Percentiles rank a stretch among this genome's conserved stretches.
These are phyloP conservation scores for Fraxinus americana DNA, from an alignment of 257 asterid species.

Conservation along the genomic window DNA sequence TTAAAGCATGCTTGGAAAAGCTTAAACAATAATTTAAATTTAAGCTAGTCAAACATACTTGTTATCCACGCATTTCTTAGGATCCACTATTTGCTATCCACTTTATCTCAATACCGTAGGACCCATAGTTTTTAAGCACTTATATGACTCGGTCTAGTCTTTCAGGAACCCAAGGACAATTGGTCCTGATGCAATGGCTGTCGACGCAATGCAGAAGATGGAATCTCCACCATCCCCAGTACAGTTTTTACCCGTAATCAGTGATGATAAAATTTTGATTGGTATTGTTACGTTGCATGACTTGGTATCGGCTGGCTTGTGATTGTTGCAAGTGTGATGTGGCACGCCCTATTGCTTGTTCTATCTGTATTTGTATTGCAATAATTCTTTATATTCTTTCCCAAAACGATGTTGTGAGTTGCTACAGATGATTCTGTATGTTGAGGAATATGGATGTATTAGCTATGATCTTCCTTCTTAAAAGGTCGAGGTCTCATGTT, in stretches of 20 bases:
- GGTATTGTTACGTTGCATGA: slow-evolving; percentile 90
- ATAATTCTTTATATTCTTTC: slow-evolving; percentile 47
- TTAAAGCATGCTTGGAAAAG: neutral
- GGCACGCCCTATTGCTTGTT: neutral
- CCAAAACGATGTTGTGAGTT: neutral
- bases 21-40: too few relatives aligned
- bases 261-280: slow-evolving; percentile 62
- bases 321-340: slow-evolving; percentile 10
- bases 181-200: slow-evolving; percentile 84
- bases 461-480: neutral
- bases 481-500: neutral
- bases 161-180: slow-evolving; percentile 89
- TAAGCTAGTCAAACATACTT: too few relatives aligned
- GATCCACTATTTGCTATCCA: too few relatives aligned
- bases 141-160: neutral
- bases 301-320: slow-evolving; percentile 50
- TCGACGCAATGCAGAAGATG: slow-evolving; percentile 95
- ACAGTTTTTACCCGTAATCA: slow-evolving; percentile 84
- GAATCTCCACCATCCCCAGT: slow-evolving; percentile 96
- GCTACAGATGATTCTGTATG: slow-evolving; percentile 4
- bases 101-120: too few relatives aligned
- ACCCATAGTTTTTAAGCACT: too few relatives aligned
- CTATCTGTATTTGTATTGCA: neutral
- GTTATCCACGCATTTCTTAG: too few relatives aligned
- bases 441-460: neutral